Evolutionary conservation across 2,329 filamentous ascomycete species (phyloP), one percentile per base, ranked within the genome.

Genomic region (Paecilomyces variotii): DNA sequence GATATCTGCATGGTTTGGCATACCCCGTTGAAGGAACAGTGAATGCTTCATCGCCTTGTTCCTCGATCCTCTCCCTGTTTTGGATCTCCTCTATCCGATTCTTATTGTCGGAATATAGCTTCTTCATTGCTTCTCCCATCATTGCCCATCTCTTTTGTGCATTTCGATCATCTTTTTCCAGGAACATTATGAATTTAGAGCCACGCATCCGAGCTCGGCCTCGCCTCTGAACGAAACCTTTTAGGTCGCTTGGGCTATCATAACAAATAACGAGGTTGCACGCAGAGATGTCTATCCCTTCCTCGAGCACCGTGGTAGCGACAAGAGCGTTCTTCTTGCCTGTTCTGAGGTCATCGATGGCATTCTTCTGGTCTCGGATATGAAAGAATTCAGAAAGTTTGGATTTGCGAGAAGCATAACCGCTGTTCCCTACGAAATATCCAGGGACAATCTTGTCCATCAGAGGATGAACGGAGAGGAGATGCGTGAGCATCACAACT

Each of bases 91-190:
- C 66, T 0, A 80, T 68, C 55, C 81, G 72, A 25, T 87, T 79
- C 60, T 81, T 70, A 4, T 91, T 84, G 52, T 89, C 81, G 61
- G 86, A 81, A 65, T 90, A 95, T 0, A 81, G 80, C 53, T 74
- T 69, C 64, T 86, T 88, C 87, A 96, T 91, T n/a, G 84, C 77
- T 2, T 79, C 70, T 68, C 97, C 93, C 14, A 94, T 77, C 0
- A 70, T 67, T 27, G 84, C 76, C 88, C 90, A 96, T 27, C 82
- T 78, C 2, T 70, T 64, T 1, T 79, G 63, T 52, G 67, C 62
- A 2, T 70, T 63, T 27, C 65, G 57, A 50, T 77, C 67, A 34
- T 71, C 64, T 3, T 75, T 66, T 14, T 60, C 65, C 0, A 78
- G 69, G 12, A 80, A 69, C 62, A 87, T 77, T 1, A 87, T 78